Evolutionary conservation across 352 stramenopile species (phyloP), one percentile per base, ranked within the genome.

Genomic region (Phytophthora crassamura): DNA sequence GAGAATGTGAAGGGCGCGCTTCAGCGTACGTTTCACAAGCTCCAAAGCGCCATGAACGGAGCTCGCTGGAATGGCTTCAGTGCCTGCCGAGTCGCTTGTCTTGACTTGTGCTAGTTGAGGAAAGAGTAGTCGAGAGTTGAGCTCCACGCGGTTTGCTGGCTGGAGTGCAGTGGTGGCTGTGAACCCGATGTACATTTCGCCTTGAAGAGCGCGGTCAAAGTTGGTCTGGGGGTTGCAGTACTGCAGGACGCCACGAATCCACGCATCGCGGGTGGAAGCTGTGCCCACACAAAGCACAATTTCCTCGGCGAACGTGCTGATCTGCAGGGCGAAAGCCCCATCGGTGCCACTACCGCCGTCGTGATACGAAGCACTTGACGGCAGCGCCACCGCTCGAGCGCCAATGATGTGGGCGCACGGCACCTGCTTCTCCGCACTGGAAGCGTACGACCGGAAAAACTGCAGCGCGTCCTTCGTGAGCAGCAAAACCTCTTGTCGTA

Each of bases 401-500:
- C 76, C 78, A 25, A 93, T 84, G 14, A 95, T 68, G 52, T 75
- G 73, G 3, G 72, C 51, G 20, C 50, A 76, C 3, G 55, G 20
- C 2, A 93, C 74, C 7, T 67, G 64, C 57, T 90, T 90, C 34
- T 89, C 82, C 7, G 82, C 56, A 8, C 70, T 72, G 0, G 78
- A 80, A 22, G 80, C 87, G 53, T 79, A 90, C 18, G 84, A 89
- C 14, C 87, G 81, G 42, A 84, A 93, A 53, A 91, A 91, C 6
- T 83, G 61, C 22, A 95, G 69, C 2, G 66, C 53, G 11, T 82
- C 63, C 4, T 71, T 54, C 4, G 87, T 91, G n/a, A 91, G 67
- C 42, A 92, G 59, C 11, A 95, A 48, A 14, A 91, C 84, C 35
- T 95, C 87, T 54, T 95, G 87, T 11, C 87, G 77, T n/a, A 90